These are phyloP conservation scores for Hyaloperonospora brassicae DNA, from an alignment of 352 stramenopile genomes.

Conservation along the genomic window DNA sequence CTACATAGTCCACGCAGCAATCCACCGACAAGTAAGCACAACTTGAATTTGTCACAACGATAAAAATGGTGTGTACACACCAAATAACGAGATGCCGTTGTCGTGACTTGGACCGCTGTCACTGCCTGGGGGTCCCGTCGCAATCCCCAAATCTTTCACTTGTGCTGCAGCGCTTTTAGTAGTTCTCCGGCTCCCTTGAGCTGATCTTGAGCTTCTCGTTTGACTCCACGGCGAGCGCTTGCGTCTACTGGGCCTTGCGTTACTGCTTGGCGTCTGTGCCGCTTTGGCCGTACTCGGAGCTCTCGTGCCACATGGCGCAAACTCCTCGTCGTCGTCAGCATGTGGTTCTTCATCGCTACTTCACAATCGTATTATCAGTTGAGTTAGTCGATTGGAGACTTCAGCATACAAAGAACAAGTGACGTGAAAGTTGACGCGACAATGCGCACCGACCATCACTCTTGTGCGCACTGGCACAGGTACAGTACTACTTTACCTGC, in stretches of 20 bases:
- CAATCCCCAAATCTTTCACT: slow-evolving; percentile 3
- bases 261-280: slow-evolving; percentile 9
- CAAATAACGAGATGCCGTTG: slow-evolving; percentile 22
- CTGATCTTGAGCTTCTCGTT: slow-evolving; percentile 11
- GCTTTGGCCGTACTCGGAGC: slow-evolving; percentile 15
- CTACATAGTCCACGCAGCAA: slow-evolving; percentile 20
- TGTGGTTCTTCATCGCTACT: too few relatives aligned
- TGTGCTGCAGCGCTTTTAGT: slow-evolving; percentile 4
- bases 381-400: too few relatives aligned
- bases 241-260: slow-evolving; percentile 15
- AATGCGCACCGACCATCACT: slow-evolving; percentile 19
- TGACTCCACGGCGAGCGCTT: slow-evolving; percentile 33
- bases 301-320: slow-evolving; percentile 18
- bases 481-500: slow-evolving; percentile 16
- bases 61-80: slow-evolving; percentile 9
- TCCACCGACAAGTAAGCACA: slow-evolving; percentile 3
- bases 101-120: slow-evolving; percentile 9
- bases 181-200: slow-evolving; percentile 3
- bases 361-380: too few relatives aligned
- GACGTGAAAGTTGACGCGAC: too few relatives aligned
- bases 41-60: background rate
- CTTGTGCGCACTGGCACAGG: slow-evolving; percentile 8
- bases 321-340: slow-evolving; percentile 32
- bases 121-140: slow-evolving; percentile 1
- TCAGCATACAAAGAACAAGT: too few relatives aligned